Conservation (phyloP, 2,329 filamentous ascomycete genomes). For the Talaromyces sp. region DNA sequence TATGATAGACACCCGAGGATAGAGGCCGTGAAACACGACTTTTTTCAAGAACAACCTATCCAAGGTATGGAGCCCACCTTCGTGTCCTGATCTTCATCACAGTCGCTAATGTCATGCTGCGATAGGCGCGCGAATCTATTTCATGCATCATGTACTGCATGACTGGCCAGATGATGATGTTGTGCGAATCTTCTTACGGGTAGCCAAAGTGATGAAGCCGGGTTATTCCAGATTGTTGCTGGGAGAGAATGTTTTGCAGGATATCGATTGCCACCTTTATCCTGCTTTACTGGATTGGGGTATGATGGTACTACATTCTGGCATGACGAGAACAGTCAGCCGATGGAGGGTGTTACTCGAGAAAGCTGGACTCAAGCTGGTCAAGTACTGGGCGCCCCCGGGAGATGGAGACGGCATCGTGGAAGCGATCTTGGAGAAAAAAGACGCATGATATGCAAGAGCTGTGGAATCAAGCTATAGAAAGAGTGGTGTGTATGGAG, state of each 20-base stretch:
- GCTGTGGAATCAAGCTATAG: constrained; percentile 14
- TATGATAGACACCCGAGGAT: constrained; percentile 6
- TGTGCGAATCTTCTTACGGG: constrained; percentile 5
- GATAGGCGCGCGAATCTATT: constrained; percentile 15
- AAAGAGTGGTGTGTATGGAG: not conserved
- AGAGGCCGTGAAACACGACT: constrained; percentile 26
- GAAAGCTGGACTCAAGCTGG: constrained; percentile 25
- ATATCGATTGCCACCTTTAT: constrained; percentile 12
- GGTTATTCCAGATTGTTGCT: constrained; percentile 13
- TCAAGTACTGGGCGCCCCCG: constrained; percentile 24
- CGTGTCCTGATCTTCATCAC: not conserved
- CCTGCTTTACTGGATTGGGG: constrained; percentile 12
- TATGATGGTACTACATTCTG: constrained; percentile 16
- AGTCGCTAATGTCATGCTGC: not conserved
- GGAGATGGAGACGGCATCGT: constrained; percentile 18
- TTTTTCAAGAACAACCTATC: constrained; percentile 16
- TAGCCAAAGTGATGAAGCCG: constrained; percentile 15
- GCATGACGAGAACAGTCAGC: constrained; percentile 16
- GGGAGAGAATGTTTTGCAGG: constrained; percentile 15
- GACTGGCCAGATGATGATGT: constrained; percentile 16
- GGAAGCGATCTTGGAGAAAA: constrained; percentile 11
- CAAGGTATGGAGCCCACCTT: constrained; percentile 16
- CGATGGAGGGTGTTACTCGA: constrained; percentile 13
- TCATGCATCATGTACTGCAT: constrained; percentile 18
- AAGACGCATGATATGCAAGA: not conserved